Evolutionary conservation across 345 rosid genomes (phyloP).

Genomic region (Sisymbrium altissimum): DNA sequence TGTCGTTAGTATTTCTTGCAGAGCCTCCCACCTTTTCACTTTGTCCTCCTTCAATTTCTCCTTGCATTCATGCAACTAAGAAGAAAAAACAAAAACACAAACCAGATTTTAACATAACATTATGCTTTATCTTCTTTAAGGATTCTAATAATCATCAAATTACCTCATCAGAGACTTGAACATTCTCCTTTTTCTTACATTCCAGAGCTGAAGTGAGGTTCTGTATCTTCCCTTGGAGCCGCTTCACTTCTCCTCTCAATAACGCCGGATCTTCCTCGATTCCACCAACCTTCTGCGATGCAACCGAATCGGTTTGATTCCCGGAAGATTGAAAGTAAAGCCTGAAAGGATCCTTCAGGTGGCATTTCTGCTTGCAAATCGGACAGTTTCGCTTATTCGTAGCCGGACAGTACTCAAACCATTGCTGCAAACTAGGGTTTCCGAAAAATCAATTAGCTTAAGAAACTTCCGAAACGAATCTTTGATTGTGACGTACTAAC

Average conservation of each 20-base stretch:
- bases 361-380: conserved; percentile 77
- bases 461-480: background rate
- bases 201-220: conserved; percentile 50
- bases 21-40: conserved; percentile 50
- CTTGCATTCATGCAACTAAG: conserved; percentile 52
- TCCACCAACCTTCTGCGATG: conserved; percentile 33
- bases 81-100: conserved; percentile 30
- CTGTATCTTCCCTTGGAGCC: conserved; percentile 54
- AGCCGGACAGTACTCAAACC: conserved; percentile 84
- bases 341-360: conserved; percentile 43
- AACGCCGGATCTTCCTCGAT: conserved; percentile 49
- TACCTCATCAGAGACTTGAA: conserved; percentile 55
- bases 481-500: conserved; percentile 31
- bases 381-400: conserved; percentile 79
- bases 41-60: conserved; percentile 49
- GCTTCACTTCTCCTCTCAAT: conserved; percentile 55
- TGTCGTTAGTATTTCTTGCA: conserved; percentile 45
- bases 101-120: background rate
- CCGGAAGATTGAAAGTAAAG: conserved; percentile 89
- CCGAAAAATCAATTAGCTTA: background rate
- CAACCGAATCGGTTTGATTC: conserved; percentile 38
- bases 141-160: background rate
- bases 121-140: too few relatives aligned
- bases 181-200: conserved; percentile 48
- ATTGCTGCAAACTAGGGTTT: conserved; percentile 77